Evolutionary conservation across 805 yeast genomes (phyloP), one percentile per base, ranked within the genome.

Genomic region (Candida awuae): DNA sequence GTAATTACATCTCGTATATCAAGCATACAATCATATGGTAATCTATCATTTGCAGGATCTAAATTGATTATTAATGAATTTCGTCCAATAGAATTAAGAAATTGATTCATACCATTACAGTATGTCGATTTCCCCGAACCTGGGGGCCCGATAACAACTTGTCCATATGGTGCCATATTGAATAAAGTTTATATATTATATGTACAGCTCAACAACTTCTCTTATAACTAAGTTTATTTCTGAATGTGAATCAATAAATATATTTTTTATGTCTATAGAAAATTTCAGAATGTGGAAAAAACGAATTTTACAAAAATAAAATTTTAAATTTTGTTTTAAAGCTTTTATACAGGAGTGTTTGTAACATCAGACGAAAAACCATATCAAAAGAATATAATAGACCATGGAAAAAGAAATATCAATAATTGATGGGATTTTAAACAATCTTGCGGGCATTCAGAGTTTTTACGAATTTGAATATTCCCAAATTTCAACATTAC

Each of bases 91-190:
- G 97, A 95, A 43, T 84, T 81, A 51, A 90, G 70, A 59, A 92
- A 92, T 65, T 92, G 97, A 47, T 73, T 73, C 77, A 90, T 77
- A 31, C 98, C 99, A 57, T 78, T 68, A 58, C 97, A 88, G 57
- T 85, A 92, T 0, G 98, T 94, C 0, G 96, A 84, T 55, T 92
- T 92, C 1, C 99, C 99, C 0, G 95, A 73, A 1, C 98, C 99
- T 1, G 99, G 99, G 0, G 98, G 97, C 0, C 99, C 99, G 28
- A 92, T 86, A 8, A 90, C 88, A 8, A 92, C 75, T 62, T 92
- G 96, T 4, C 94, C 96, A 59, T 84, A 84, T 12, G 65, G 62
- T 8, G 78, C 66, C 79, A 74, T 43, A 15, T 33, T 6, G 23
- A 13, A 30, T 9, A 30, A 19, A 19, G 12, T 13, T 3, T 17